Base-by-base conservation (phyloP, 2,329 filamentous ascomycete species). In the Orbilia blumenaviensis region DNA sequence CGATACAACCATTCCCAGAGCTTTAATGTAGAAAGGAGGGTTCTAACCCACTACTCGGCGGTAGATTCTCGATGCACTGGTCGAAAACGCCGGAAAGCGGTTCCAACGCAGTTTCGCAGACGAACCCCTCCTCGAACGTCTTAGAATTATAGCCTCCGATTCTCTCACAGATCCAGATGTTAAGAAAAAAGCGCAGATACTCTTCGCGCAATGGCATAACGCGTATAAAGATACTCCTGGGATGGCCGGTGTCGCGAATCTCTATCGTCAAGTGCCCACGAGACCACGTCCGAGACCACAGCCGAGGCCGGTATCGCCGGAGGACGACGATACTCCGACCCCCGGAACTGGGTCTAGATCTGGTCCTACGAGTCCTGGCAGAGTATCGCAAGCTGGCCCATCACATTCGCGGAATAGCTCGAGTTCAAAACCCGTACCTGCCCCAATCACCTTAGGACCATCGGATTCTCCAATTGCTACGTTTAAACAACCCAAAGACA, bases 51-150 rank as follows among this genome's bases (percentile, higher is more conserved):
- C 16, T 7, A 7, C 18, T 12, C 16, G 1, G 14, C 8, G 16
- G n/a, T 58, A 81, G 80, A 78, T 99, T 58, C 88, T 99, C 1
- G 95, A 99, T 82, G 94, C 92, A 44, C 86, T 99, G 41, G 95
- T 99, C 76, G 92, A 97, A 81, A 99, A 99, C 84, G 94, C 93
- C 1, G 94, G 94, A 0, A 87, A 91, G 10, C 89, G 91, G 10
- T 97, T 98, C 81, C 92, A 97, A 83, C 89, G 92, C 56, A 88
- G 88, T 14, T 97, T 98, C 82, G 92, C 90, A 8, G 94, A 99
- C 81, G 94, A 97, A 82, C 92, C 94, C 29, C 86, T 99, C 41
- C 88, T 99, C 76, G 95, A 99, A 83, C 91, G 95, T 23, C 86
- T 99, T 62, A 90, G 95, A 21, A 90, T 98, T 34, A 91, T 94